phyloP scores from a whole-genome alignment of 371 early-diverging fungal species.

The Mucor saturninus region DNA sequence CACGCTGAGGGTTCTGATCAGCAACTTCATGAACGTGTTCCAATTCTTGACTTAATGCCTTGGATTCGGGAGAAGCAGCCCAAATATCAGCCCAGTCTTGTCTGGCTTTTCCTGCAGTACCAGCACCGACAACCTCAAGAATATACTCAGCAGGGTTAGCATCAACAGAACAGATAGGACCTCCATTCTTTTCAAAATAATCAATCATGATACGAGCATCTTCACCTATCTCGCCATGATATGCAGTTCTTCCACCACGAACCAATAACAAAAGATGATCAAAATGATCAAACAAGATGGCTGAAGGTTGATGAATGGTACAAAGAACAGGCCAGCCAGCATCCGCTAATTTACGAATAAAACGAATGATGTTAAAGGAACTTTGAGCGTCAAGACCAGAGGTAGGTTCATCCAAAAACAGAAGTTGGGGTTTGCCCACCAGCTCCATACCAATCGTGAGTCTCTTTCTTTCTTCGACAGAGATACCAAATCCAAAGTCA shows the following conservation, averaged over 20 bases:
- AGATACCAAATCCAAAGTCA: slow-evolving; percentile 49
- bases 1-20: slow-evolving; percentile 18
- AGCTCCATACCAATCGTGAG: slow-evolving; percentile 72
- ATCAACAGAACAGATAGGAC: slow-evolving; percentile 54
- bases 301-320: slow-evolving; percentile 73
- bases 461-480: slow-evolving; percentile 69
- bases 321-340: slow-evolving; percentile 63
- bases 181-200: slow-evolving; percentile 70
- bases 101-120: slow-evolving; percentile 36
- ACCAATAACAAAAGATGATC: slow-evolving; percentile 71
- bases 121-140: slow-evolving; percentile 55
- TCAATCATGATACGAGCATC: slow-evolving; percentile 56
- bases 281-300: slow-evolving; percentile 65
- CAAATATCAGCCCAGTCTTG: slow-evolving; percentile 63
- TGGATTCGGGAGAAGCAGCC: slow-evolving; percentile 38
- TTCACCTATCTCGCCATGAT: slow-evolving; percentile 75
- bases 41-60: slow-evolving; percentile 18
- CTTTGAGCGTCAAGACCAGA: slow-evolving; percentile 72
- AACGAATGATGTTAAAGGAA: slow-evolving; percentile 68
- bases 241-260: slow-evolving; percentile 74
- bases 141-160: slow-evolving; percentile 54
- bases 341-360: slow-evolving; percentile 63
- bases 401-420: slow-evolving; percentile 84
- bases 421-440: slow-evolving; percentile 74
- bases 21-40: slow-evolving; percentile 17